Base-by-base conservation (phyloP, 306 rosid genomes). In the Medicago arabica region DNA sequence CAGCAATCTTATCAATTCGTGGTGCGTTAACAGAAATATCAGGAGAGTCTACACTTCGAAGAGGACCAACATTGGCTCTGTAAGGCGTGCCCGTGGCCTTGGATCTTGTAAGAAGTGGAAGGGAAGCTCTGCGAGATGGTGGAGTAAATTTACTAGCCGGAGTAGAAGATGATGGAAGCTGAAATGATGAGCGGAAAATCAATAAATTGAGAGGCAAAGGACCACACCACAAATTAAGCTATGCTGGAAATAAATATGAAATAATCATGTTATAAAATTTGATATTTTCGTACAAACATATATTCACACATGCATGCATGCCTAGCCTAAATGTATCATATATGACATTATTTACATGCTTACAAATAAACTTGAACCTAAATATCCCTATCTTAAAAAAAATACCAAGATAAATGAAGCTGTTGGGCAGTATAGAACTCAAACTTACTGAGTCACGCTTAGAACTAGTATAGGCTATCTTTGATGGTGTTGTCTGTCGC, bases 11-110 rank as follows among this genome's bases (percentile, higher is more conserved):
- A 81, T 95, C 99, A 2, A 95, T 95, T 49, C 97, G 87, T 0
- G 99, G 99, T 8, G 97, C 89, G 72, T 90, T 89, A 39, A 95
- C 97, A 49, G 99, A 95, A 74, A 95, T 85, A 60, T 95, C 85
- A 14, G 93, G 93, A 49, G 99, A 95, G 55, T 89, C 85, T 72
- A 90, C 57, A 49, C 67, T 75, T 64, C 58, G 86, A 58, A 92
- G 91, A 64, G 88, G 43, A 47, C 87, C 90, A n/a, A 65, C 58
- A 65, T 69, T 79, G 19, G 88, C 75, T 83, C 63, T 78, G 67
- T 74, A 81, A 74, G 90, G 84, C 60, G 86, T 80, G 72, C 77
- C 53, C 73, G 79, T 80, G 40, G 79, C 63, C 71, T 28, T 63
- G 83, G 78, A 58, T 83, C 81, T 83, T 43, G 87, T 77, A 13